phyloP scores from a whole-genome alignment of 2,329 filamentous ascomycete species.

The Rachicladosporium sp. region DNA sequence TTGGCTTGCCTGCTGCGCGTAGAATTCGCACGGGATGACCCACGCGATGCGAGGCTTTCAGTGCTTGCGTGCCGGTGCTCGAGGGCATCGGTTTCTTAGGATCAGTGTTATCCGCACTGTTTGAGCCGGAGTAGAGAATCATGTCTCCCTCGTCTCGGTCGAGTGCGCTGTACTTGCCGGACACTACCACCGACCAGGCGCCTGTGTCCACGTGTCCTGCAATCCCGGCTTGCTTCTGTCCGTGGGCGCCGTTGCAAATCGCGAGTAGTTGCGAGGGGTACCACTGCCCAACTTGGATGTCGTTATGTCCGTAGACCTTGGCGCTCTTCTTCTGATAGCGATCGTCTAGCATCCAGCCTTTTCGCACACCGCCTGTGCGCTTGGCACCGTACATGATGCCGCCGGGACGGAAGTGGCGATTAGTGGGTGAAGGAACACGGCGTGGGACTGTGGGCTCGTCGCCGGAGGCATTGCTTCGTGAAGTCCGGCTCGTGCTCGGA shows the following conservation, averaged over 20 bases:
- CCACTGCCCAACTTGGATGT: constrained; percentile 13
- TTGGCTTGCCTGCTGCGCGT: constrained; percentile 5
- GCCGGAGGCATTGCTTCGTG: not conserved
- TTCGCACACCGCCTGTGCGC: constrained; percentile 4
- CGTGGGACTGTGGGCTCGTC: not conserved
- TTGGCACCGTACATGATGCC: constrained; percentile 19
- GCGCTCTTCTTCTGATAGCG: constrained; percentile 6
- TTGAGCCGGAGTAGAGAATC: constrained; percentile 16
- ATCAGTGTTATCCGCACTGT: constrained; percentile 14
- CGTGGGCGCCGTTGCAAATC: constrained; percentile 16
- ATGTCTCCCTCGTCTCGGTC: constrained; percentile 14
- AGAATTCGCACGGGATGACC: constrained; percentile 13
- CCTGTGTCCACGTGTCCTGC: constrained; percentile 8
- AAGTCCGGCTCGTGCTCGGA: constrained; percentile 1
- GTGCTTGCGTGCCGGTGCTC: constrained; percentile 9
- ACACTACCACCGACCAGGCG: constrained; percentile 15
- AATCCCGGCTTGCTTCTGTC: constrained; percentile 14
- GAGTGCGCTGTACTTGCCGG: constrained; percentile 14
- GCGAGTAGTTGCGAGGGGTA: constrained; percentile 14
- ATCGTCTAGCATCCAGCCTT: constrained; percentile 6
- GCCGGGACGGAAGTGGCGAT: constrained; percentile 14
- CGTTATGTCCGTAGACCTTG: constrained; percentile 16
- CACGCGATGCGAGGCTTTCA: constrained; percentile 9
- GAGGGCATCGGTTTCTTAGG: constrained; percentile 8
- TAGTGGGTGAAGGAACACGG: constrained; percentile 5